phyloP scores from a whole-genome alignment of 78 protist genomes.

The Creolimax fragrantissima region DNA sequence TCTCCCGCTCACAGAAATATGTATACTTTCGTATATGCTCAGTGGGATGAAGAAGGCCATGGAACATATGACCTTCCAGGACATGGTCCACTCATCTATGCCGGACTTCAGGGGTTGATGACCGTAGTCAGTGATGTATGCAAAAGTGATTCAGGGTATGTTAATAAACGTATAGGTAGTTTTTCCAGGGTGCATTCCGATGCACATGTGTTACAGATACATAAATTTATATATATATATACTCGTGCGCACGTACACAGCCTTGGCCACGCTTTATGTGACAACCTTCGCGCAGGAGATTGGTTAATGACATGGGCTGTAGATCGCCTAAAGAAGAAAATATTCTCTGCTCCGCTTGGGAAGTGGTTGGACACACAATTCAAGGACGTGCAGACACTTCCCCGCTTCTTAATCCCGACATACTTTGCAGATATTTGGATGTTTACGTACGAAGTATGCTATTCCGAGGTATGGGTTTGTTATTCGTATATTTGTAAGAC shows the following conservation, averaged over 20 bases:
- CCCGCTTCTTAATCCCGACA: constrained; percentile 34
- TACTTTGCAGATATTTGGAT: neutral
- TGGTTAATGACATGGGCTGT: constrained; percentile 65
- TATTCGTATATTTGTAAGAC: neutral
- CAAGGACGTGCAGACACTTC: neutral
- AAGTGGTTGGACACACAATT: neutral
- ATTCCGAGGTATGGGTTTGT: too few species aligned
- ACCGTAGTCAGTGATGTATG: neutral
- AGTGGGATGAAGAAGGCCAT: neutral
- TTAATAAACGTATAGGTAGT: neutral
- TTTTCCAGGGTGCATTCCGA: too few species aligned
- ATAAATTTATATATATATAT: too few species aligned
- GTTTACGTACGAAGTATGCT: neutral
- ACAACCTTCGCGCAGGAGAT: constrained; percentile 60
- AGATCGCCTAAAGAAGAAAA: constrained; percentile 16
- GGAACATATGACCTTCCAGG: constrained; percentile 15
- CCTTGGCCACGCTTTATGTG: constrained; percentile 67
- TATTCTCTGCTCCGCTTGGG: neutral
- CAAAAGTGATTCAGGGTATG: neutral
- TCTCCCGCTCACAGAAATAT: neutral
- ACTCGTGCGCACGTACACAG: too few species aligned
- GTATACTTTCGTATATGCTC: neutral
- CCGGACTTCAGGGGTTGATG: constrained; percentile 1
- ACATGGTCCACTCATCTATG: constrained; percentile 9
- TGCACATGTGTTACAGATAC: too few species aligned